Conservation (phyloP, 1,139 yeast genomes). For the Chernovozyma sophiae-reginae region DNA sequence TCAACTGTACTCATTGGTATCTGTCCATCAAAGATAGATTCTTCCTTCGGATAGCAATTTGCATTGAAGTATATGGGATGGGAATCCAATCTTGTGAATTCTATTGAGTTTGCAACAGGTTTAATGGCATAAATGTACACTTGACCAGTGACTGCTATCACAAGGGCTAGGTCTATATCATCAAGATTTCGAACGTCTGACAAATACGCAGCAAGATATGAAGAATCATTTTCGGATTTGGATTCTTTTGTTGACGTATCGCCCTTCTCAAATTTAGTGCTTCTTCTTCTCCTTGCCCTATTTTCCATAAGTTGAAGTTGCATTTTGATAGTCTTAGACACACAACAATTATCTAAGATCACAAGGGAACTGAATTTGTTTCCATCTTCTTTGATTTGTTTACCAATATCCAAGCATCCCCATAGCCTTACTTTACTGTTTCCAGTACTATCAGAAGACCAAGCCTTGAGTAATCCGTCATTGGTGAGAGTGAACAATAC, state of each 20-base stretch:
- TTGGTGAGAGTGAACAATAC: slow-evolving; percentile 58
- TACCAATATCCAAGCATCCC: slow-evolving; percentile 48
- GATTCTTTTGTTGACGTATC: background rate
- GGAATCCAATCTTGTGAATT: slow-evolving; percentile 17
- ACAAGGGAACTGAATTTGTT: slow-evolving; percentile 34
- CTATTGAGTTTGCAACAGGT: slow-evolving; percentile 41
- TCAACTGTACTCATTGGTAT: background rate
- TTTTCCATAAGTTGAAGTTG: background rate
- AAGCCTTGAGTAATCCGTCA: slow-evolving; percentile 57
- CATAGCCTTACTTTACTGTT: slow-evolving; percentile 58
- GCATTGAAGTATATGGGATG: slow-evolving; percentile 3
- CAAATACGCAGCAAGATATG: background rate
- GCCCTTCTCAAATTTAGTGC: background rate
- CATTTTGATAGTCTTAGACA: background rate
- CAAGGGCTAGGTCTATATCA: slow-evolving; percentile 41
- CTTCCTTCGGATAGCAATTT: slow-evolving; percentile 7
- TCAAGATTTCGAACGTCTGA: background rate
- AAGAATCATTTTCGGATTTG: background rate
- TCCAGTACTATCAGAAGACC: slow-evolving; percentile 67
- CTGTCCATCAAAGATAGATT: background rate
- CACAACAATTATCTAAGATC: slow-evolving; percentile 54
- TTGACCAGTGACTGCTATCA: slow-evolving; percentile 44
- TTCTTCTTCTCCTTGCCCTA: background rate
- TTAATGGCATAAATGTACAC: slow-evolving; percentile 45
- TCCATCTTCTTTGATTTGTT: slow-evolving; percentile 13